Percentiles rank a stretch among this genome's conserved stretches.
Conservation (phyloP, 2,329 filamentous ascomycete genomes). For the Kalmusia sp. region DNA sequence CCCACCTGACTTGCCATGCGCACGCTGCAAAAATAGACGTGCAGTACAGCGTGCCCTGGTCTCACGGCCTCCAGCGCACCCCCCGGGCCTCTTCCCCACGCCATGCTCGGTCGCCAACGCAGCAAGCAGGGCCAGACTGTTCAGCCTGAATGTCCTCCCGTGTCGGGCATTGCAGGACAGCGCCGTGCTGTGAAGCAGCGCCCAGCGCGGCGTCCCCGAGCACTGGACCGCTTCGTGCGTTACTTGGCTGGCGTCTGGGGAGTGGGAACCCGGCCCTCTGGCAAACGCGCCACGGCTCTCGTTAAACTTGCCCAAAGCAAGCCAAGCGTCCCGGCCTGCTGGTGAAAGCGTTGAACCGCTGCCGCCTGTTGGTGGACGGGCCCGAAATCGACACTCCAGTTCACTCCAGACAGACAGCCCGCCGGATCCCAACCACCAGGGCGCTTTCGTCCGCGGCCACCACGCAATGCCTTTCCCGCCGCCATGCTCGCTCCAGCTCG, state of each 20-base stretch:
- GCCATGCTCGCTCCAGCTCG: slow-evolving; percentile 7
- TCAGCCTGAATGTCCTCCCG: slow-evolving; percentile 22
- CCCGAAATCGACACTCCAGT: no score
- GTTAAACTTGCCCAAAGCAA: slow-evolving; percentile 17
- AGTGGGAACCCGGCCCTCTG: slow-evolving; percentile 21
- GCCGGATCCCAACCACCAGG: slow-evolving; percentile 15
- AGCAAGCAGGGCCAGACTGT: slow-evolving; percentile 8
- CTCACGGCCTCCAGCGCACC: background rate
- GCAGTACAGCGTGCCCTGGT: slow-evolving; percentile 10
- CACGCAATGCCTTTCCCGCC: background rate
- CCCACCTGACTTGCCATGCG: background rate
- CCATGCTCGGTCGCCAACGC: slow-evolving; percentile 12
- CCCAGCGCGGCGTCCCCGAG: slow-evolving; percentile 23
- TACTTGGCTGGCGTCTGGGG: slow-evolving; percentile 25
- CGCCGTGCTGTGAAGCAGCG: slow-evolving; percentile 2
- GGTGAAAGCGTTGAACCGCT: slow-evolving; percentile 26
- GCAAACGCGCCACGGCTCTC: slow-evolving; percentile 20
- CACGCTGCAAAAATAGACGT: slow-evolving; percentile 27
- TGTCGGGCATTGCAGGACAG: slow-evolving; percentile 10
- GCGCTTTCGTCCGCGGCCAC: slow-evolving; percentile 1
- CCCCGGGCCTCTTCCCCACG: slow-evolving; percentile 25
- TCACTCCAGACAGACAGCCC: slow-evolving; percentile 17
- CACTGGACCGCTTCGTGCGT: slow-evolving; percentile 13
- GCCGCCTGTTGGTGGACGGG: slow-evolving; percentile 18
- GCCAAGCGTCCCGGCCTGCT: slow-evolving; percentile 20